Evolutionary conservation across 768 basidiomycete genomes (phyloP).

Genomic region (Termitomyces sp.): DNA sequence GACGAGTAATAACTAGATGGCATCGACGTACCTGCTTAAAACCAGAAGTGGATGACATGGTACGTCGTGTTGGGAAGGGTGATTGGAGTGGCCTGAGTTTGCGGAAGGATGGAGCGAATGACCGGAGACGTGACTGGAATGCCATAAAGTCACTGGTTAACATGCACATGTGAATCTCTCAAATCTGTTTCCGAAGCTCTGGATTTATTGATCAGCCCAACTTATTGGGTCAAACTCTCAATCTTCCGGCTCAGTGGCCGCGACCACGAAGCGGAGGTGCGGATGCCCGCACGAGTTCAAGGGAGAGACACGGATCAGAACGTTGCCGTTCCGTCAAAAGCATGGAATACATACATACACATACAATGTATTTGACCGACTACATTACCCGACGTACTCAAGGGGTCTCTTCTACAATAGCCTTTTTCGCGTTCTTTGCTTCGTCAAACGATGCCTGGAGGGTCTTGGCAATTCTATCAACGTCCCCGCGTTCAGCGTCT

Average conservation of each 20-base stretch:
- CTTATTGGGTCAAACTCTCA: neutral
- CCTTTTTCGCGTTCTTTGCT: constrained; percentile 14
- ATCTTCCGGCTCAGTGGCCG: neutral
- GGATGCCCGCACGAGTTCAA: constrained; percentile 4
- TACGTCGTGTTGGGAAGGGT: constrained; percentile 1
- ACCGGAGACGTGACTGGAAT: constrained; percentile 9
- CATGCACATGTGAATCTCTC: constrained; percentile 10
- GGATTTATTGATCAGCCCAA: neutral
- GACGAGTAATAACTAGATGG: neutral
- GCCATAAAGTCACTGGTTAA: constrained; percentile 13
- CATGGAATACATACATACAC: no score
- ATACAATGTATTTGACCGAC: neutral
- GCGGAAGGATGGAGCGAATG: constrained; percentile 11
- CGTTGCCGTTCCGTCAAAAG: constrained; percentile 3
- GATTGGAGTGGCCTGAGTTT: constrained; percentile 4
- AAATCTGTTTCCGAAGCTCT: neutral
- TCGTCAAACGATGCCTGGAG: constrained; percentile 44
- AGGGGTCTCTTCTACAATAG: constrained; percentile 5
- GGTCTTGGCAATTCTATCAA: constrained; percentile 56
- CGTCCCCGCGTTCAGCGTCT: constrained; percentile 57
- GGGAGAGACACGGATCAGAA: constrained; percentile 7
- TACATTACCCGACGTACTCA: neutral
- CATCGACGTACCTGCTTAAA: constrained; percentile 24
- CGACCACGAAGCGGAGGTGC: constrained; percentile 4
- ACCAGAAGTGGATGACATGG: constrained; percentile 18